These are phyloP conservation scores for Eucalyptus cloeziana DNA, from an alignment of 345 rosid genomes.

Conservation along the genomic window DNA sequence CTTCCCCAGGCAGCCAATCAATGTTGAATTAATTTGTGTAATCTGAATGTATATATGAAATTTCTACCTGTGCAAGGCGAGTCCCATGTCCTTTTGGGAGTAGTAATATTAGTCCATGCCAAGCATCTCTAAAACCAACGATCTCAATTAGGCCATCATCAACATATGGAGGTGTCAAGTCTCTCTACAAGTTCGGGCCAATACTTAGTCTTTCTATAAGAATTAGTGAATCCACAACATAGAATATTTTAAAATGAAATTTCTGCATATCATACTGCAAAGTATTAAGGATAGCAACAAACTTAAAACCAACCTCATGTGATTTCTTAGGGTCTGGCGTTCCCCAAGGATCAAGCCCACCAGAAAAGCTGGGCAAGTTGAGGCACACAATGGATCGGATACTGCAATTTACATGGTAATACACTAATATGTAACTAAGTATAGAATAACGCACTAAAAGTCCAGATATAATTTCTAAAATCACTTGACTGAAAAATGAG, in stretches of 20 bases:
- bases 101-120: conserved; percentile 31
- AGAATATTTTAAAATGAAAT: not conserved
- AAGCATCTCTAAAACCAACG: conserved; percentile 36
- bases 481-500: not conserved
- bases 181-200: conserved; percentile 5
- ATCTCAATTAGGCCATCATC: conserved; percentile 34
- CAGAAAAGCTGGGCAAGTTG: conserved; percentile 70
- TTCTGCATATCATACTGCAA: not conserved
- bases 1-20: not conserved
- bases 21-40: not conserved
- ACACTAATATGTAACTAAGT: not conserved
- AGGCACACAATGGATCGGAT: conserved; percentile 64
- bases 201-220: not conserved
- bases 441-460: not conserved
- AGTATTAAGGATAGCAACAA: not conserved
- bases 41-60: not conserved
- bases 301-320: conserved; percentile 22
- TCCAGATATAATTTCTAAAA: not conserved
- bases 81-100: conserved; percentile 36
- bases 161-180: conserved; percentile 24
- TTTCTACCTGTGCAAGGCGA: conserved; percentile 37
- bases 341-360: conserved; percentile 75
- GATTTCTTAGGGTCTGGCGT: conserved; percentile 35
- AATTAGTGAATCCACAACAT: not conserved
- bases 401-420: conserved; percentile 14